A percentile compares a stretch with the other conserved stretches of the same genome.
These are phyloP conservation scores for Pseudopithomyces chartarum DNA, from an alignment of 2,329 filamentous ascomycete species.

Conservation along the genomic window DNA sequence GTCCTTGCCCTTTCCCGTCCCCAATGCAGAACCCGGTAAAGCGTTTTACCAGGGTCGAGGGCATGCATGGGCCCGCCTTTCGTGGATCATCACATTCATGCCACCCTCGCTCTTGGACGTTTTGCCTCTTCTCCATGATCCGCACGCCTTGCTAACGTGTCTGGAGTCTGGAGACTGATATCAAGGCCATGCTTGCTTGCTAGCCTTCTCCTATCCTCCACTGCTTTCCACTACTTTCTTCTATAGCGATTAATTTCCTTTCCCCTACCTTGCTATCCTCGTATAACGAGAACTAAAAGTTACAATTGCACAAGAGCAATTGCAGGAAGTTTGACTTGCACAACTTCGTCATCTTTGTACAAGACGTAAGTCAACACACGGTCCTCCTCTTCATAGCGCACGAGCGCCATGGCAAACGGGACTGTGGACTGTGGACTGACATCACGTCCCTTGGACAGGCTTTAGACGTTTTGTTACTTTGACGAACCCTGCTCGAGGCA, in stretches of 20 bases:
- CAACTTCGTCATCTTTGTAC: slow-evolving; percentile 13
- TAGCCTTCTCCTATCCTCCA: slow-evolving; percentile 10
- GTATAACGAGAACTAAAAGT: slow-evolving; percentile 6
- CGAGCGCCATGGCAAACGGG: not conserved
- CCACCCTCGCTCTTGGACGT: slow-evolving; percentile 24
- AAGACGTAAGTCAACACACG: slow-evolving; percentile 19
- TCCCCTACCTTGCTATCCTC: slow-evolving; percentile 1
- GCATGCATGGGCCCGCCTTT: slow-evolving; percentile 28
- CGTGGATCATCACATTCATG: slow-evolving; percentile 39
- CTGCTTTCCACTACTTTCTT: slow-evolving; percentile 10
- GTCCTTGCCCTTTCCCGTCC: slow-evolving; percentile 26
- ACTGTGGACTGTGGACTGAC: slow-evolving; percentile 1
- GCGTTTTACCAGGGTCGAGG: slow-evolving; percentile 31
- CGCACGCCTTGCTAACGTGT: slow-evolving; percentile 31
- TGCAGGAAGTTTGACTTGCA: slow-evolving; percentile 5
- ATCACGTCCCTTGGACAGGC: slow-evolving; percentile 1
- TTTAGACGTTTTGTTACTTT: not conserved
- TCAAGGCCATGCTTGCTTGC: slow-evolving; percentile 10
- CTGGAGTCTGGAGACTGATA: slow-evolving; percentile 17
- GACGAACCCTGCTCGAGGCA: not conserved
- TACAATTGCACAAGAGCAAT: slow-evolving; percentile 12
- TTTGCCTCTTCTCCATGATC: slow-evolving; percentile 32
- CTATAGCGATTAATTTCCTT: not conserved
- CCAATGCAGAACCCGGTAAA: slow-evolving; percentile 31
- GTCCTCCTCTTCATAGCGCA: not conserved